A percentile compares a stretch with the other conserved stretches of the same genome.
These are phyloP conservation scores for Ophiostoma australiae DNA, from an alignment of 2,329 filamentous ascomycete genomes.

Conservation along the genomic window DNA sequence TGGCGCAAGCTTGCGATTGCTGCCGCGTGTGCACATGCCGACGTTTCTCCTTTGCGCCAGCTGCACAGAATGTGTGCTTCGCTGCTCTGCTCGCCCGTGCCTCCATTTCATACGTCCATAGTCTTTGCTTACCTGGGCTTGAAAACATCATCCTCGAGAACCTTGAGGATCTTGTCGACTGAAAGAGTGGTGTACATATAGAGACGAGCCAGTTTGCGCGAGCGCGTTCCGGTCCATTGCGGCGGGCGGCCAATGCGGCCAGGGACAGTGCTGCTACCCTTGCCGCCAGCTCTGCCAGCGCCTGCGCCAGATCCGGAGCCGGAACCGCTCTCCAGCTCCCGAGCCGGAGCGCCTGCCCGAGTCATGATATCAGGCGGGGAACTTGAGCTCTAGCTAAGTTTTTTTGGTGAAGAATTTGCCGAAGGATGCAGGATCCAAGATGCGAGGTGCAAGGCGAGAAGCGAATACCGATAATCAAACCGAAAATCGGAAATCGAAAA, in stretches of 20 bases:
- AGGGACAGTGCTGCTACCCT: constrained; percentile 25
- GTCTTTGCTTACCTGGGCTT: constrained; percentile 41
- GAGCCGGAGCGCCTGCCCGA: constrained; percentile 18
- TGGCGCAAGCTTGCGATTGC: neutral
- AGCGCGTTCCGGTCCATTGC: constrained; percentile 50
- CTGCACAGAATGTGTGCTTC: neutral
- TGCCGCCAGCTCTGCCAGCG: constrained; percentile 20
- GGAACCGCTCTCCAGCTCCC: constrained; percentile 22
- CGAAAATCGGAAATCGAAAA: neutral
- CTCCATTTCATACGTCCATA: neutral
- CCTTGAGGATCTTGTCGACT: constrained; percentile 49
- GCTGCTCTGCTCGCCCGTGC: neutral
- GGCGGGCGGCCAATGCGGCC: constrained; percentile 48
- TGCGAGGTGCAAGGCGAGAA: neutral
- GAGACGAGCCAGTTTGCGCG: constrained; percentile 51
- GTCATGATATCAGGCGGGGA: constrained; percentile 1
- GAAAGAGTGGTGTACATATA: constrained; percentile 54
- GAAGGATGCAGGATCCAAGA: constrained; percentile 6
- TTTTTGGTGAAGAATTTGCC: neutral
- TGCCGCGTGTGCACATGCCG: neutral
- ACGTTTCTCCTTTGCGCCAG: neutral
- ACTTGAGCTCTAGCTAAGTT: neutral
- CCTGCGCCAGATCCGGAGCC: constrained; percentile 20
- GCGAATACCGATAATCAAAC: neutral
- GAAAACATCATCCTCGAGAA: constrained; percentile 42